phyloP scores from a whole-genome alignment of 495 filamentous ascomycete genomes.

The Annulohypoxylon moriforme region DNA sequence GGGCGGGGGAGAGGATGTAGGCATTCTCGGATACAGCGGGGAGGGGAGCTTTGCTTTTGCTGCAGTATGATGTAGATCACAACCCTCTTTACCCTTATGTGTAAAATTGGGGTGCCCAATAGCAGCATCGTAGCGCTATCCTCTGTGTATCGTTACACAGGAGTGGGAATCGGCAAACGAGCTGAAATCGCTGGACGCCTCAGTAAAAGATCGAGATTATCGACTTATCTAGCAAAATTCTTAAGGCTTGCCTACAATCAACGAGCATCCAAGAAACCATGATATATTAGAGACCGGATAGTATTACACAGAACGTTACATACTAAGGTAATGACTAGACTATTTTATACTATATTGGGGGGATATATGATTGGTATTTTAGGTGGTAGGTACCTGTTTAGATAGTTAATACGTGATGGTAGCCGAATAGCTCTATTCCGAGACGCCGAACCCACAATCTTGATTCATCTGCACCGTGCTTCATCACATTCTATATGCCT shows the following conservation, averaged over 20 bases:
- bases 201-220: background rate
- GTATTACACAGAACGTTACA: conserved; percentile 16
- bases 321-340: conserved; percentile 32
- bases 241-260: background rate
- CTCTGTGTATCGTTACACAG: background rate
- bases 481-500: conserved; percentile 46
- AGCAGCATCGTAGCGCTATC: too few species aligned
- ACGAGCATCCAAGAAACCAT: background rate
- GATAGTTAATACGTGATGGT: conserved; percentile 13
- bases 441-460: conserved; percentile 24
- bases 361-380: conserved; percentile 19
- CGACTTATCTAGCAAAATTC: background rate
- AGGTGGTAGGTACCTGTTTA: background rate
- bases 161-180: background rate
- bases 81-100: too few species aligned
- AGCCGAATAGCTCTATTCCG: conserved; percentile 18
- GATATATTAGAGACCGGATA: conserved; percentile 7
- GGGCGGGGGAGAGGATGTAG: background rate
- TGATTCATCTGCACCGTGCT: too few species aligned
- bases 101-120: too few species aligned
- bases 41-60: too few species aligned
- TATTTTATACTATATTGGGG: conserved; percentile 19
- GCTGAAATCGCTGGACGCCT: background rate
- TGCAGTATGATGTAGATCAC: too few species aligned
- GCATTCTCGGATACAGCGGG: too few species aligned